phyloP scores from a whole-genome alignment of 139 green algal species.

The Nannochloris sp. region DNA sequence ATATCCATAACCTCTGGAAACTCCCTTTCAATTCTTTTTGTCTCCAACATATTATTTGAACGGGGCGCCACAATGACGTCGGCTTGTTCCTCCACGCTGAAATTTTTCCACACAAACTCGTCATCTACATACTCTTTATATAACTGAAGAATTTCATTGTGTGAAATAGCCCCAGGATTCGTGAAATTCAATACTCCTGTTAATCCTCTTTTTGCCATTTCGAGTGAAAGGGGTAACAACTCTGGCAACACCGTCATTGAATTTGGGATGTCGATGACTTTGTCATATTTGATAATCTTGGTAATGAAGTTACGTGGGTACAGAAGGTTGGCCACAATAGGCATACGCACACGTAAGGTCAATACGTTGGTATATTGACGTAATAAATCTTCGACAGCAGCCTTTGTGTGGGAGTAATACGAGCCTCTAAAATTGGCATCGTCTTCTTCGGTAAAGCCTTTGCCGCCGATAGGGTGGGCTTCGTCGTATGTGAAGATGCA shows the following conservation, averaged over 20 bases:
- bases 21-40: constrained; percentile 72
- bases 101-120: constrained; percentile 91
- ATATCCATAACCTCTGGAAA: constrained; percentile 88
- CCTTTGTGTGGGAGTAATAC: constrained; percentile 96
- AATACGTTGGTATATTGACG: constrained; percentile 86
- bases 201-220: constrained; percentile 84
- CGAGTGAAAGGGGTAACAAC: constrained; percentile 82
- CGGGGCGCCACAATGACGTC: constrained; percentile 94
- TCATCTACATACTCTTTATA: constrained; percentile 95
- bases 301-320: constrained; percentile 98
- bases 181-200: constrained; percentile 98
- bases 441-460: constrained; percentile 90
- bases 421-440: constrained; percentile 94
- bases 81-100: constrained; percentile 91
- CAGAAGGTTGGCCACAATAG: constrained; percentile 80
- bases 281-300: constrained; percentile 90
- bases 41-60: constrained; percentile 96
- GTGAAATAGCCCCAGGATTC: constrained; percentile 91
- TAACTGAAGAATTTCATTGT: constrained; percentile 95
- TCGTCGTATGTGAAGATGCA: constrained; percentile 99
- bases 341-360: constrained; percentile 92
- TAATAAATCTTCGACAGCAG: constrained; percentile 86
- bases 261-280: constrained; percentile 91
- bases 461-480: constrained; percentile 60
- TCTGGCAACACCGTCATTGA: constrained; percentile 97